Evolutionary conservation across 768 basidiomycete genomes (phyloP), one percentile per base, ranked within the genome.

Genomic region (Hygrocybe coccinea): DNA sequence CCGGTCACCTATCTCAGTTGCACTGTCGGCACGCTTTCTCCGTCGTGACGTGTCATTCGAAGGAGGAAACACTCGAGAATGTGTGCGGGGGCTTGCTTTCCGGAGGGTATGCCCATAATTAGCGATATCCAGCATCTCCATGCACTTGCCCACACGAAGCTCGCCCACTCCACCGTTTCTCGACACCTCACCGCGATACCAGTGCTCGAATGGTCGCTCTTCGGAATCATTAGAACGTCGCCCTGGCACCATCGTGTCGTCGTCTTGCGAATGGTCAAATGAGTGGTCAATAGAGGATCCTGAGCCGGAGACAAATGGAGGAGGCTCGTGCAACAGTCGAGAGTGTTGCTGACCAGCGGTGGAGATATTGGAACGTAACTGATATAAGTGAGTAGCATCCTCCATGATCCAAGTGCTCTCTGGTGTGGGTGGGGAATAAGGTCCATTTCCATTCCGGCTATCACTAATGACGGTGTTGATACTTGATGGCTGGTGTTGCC

Each of bases 161-260:
- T 92, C 90, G 48, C 90, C 90, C 10, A 92, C 89, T n/a, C 90
- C 90, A 22, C 90, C 90, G 64, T 93, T 93, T 47, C 90, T 79
- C 11, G 89, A 85, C 4, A 89, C 81, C 61, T 93, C 90, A 1
- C 90, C 90, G 48, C 90, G 84, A 65, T 93, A 93, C 90, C 90
- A 92, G 63, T 93, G 90, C 62, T 92, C 89, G 57, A 86, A 92
- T 0, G 89, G 89, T 12, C 81, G 80, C 65, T 92, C 90, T 58
- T 89, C 89, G 5, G 88, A 90, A 21, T 91, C 89, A 22, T 72
- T 78, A 4, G 88, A 89, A 11, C 77, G 71, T 43, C 89, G 79
- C 4, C 77, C 67, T n/a, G 74, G 73, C 36, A 62, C 60, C 33
- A 62, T 63, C 39, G 72, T 69, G 56, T 66, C 55, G 2, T 56